Evolutionary conservation across 768 basidiomycete genomes (phyloP).

Genomic region (Mycena rebaudengoi): DNA sequence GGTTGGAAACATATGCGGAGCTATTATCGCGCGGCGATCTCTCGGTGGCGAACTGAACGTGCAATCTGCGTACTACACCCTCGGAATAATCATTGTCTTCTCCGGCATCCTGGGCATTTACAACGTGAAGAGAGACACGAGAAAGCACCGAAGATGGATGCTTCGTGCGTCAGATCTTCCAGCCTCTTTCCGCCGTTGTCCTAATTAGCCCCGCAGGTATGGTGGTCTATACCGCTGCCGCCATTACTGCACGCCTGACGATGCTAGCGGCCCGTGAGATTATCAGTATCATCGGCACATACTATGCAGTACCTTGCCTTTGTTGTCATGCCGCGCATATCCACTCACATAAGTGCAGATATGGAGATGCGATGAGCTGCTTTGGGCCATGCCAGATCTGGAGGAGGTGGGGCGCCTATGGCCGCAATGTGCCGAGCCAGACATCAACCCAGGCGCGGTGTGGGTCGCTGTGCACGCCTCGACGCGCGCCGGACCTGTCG

Average conservation of each 20-base stretch:
- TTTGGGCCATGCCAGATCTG: constrained; percentile 22
- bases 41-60: constrained; percentile 38
- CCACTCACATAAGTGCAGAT: constrained; percentile 9
- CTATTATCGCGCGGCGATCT: constrained; percentile 26
- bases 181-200: not conserved
- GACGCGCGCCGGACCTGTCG: constrained; percentile 16
- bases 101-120: constrained; percentile 27
- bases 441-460: constrained; percentile 17
- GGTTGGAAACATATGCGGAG: constrained; percentile 30
- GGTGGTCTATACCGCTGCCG: constrained; percentile 29
- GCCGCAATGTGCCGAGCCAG: constrained; percentile 29
- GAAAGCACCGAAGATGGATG: constrained; percentile 40
- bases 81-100: constrained; percentile 30
- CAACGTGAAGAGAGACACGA: constrained; percentile 34
- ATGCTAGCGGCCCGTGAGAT: constrained; percentile 27
- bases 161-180: constrained; percentile 25
- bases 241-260: constrained; percentile 29
- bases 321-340: not conserved
- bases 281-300: constrained; percentile 32
- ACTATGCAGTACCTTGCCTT: constrained; percentile 33
- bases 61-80: constrained; percentile 32
- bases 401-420: constrained; percentile 4
- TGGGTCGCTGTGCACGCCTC: constrained; percentile 33
- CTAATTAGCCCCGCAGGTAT: constrained; percentile 23
- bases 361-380: constrained; percentile 37